Conservation (phyloP, 129 eudicot genomes). For the Flaveria brownii region DNA sequence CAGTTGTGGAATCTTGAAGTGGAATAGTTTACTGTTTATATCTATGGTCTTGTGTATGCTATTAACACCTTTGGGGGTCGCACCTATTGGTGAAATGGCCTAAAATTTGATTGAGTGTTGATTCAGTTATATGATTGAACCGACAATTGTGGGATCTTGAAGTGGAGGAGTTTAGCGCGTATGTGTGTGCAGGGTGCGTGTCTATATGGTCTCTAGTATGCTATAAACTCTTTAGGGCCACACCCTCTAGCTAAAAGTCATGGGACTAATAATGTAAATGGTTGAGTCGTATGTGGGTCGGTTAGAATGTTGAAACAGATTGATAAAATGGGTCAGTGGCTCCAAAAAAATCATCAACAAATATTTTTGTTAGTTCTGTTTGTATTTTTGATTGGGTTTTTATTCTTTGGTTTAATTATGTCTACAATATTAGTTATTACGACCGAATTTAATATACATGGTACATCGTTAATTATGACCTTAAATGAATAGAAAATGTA, state of each 20-base stretch:
- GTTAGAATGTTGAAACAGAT: neutral
- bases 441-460: neutral
- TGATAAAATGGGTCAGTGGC: neutral
- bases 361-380: too few relatives aligned
- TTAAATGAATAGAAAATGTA: neutral
- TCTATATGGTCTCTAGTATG: neutral
- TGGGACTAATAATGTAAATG: neutral
- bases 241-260: neutral
- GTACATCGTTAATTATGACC: neutral
- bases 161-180: neutral
- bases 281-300: neutral
- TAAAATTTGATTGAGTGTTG: neutral
- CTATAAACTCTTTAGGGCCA: neutral
- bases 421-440: neutral
- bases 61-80: neutral
- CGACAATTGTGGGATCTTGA: neutral
- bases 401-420: neutral
- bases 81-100: neutral
- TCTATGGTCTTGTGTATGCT: conserved; percentile 13
- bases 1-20: neutral
- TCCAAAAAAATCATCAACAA: neutral
- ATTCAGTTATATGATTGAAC: neutral
- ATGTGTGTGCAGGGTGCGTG: neutral
- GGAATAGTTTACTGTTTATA: neutral
- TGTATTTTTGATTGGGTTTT: neutral